These are phyloP conservation scores for Rhamnella rubrinervis DNA, from an alignment of 331 rosid genomes.

Conservation along the genomic window DNA sequence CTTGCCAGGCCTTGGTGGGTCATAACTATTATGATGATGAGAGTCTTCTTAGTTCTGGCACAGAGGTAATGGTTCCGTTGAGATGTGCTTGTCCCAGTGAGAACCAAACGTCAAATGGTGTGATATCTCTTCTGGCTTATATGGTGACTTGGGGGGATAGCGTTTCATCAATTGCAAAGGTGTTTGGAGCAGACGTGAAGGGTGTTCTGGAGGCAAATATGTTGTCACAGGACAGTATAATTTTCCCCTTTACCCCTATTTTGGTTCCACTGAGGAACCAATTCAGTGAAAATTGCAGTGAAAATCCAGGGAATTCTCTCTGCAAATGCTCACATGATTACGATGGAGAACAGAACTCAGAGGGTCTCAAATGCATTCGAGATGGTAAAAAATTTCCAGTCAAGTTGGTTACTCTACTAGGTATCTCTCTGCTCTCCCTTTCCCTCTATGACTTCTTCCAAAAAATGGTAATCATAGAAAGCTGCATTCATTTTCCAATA, in stretches of 20 bases:
- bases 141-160: constrained; percentile 28
- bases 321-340: constrained; percentile 34
- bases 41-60: constrained; percentile 20
- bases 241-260: constrained; percentile 30
- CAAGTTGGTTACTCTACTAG: constrained; percentile 25
- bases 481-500: no score
- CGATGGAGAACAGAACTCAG: neutral
- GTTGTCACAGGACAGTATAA: constrained; percentile 1
- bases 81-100: constrained; percentile 45
- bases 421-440: neutral
- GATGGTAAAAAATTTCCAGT: constrained; percentile 22
- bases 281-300: constrained; percentile 23
- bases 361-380: constrained; percentile 18
- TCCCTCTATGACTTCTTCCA: neutral
- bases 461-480: neutral
- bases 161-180: constrained; percentile 25
- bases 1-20: constrained; percentile 43
- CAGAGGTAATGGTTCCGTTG: constrained; percentile 30
- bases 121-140: constrained; percentile 28
- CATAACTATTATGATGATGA: constrained; percentile 31
- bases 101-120: constrained; percentile 27
- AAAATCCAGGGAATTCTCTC: constrained; percentile 24
- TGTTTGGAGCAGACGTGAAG: constrained; percentile 26
- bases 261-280: constrained; percentile 39
- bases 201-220: constrained; percentile 36